phyloP scores from a whole-genome alignment of 768 basidiomycete species.

The Boletus patriciae region DNA sequence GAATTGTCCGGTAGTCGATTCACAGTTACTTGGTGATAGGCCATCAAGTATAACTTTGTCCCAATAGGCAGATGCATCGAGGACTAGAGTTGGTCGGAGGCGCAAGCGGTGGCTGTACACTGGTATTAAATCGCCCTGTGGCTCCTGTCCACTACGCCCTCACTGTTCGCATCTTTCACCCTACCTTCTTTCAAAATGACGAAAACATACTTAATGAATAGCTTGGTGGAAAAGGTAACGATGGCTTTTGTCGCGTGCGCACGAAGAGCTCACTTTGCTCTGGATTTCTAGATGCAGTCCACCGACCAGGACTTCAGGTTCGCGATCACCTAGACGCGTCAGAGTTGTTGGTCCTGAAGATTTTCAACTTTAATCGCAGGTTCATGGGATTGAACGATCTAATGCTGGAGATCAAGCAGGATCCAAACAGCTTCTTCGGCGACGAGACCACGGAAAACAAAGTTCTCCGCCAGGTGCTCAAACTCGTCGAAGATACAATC shows the following conservation, averaged over 20 bases:
- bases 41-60: not conserved
- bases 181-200: conserved; percentile 55
- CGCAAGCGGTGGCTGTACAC: conserved; percentile 15
- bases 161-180: not conserved
- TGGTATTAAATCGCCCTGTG: not conserved
- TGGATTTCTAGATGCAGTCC: conserved; percentile 70
- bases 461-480: conserved; percentile 79
- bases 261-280: conserved; percentile 1
- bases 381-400: conserved; percentile 98
- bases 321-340: conserved; percentile 24
- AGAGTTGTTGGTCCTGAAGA: conserved; percentile 15
- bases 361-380: conserved; percentile 41
- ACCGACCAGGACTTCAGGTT: conserved; percentile 90
- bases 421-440: conserved; percentile 70
- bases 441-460: conserved; percentile 87
- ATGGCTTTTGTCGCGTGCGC: not conserved
- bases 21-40: not conserved
- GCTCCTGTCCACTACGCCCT: conserved; percentile 24
- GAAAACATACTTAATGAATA: conserved; percentile 82
- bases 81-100: no score
- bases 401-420: conserved; percentile 82
- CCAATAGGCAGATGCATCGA: not conserved
- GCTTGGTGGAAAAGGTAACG: conserved; percentile 74
- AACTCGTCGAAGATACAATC: conserved; percentile 90
- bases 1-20: not conserved